phyloP scores from a whole-genome alignment of 1,284 basidiomycete species.

The Waitea zeae region DNA sequence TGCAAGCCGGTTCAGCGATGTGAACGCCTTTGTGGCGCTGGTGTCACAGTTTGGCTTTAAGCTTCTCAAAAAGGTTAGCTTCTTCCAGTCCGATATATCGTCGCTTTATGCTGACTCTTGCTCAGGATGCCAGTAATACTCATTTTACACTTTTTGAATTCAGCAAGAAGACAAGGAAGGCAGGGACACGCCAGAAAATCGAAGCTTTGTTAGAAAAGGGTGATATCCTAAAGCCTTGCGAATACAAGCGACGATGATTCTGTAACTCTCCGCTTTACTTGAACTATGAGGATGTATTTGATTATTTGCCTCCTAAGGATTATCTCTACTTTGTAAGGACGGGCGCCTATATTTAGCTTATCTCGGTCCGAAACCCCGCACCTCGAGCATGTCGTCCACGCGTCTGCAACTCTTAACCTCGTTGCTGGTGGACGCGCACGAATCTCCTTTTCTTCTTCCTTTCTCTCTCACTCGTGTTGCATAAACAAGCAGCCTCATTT shows the following conservation, averaged over 20 bases:
- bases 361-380: too few species aligned
- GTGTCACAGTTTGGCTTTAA: slow-evolving; percentile 70
- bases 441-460: too few species aligned
- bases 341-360: too few species aligned
- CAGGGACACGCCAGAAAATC: slow-evolving; percentile 47
- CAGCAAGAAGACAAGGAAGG: slow-evolving; percentile 36
- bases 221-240: slow-evolving; percentile 73
- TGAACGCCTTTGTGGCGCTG: slow-evolving; percentile 61
- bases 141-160: slow-evolving; percentile 87
- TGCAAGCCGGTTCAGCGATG: slow-evolving; percentile 67
- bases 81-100: slow-evolving; percentile 6
- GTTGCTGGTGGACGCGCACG: too few species aligned
- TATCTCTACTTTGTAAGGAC: too few species aligned
- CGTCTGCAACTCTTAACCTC: too few species aligned
- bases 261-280: too few species aligned
- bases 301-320: too few species aligned
- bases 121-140: slow-evolving; percentile 64
- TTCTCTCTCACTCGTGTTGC: too few species aligned
- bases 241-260: slow-evolving; percentile 86
- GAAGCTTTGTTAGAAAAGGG: slow-evolving; percentile 40
- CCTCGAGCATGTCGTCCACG: too few species aligned
- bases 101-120: slow-evolving; percentile 4
- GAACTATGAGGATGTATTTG: too few species aligned
- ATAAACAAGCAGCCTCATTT: too few species aligned
- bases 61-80: slow-evolving; percentile 59